Evolutionary conservation across 768 basidiomycete genomes (phyloP).

Genomic region (Boletus reticuloceps): DNA sequence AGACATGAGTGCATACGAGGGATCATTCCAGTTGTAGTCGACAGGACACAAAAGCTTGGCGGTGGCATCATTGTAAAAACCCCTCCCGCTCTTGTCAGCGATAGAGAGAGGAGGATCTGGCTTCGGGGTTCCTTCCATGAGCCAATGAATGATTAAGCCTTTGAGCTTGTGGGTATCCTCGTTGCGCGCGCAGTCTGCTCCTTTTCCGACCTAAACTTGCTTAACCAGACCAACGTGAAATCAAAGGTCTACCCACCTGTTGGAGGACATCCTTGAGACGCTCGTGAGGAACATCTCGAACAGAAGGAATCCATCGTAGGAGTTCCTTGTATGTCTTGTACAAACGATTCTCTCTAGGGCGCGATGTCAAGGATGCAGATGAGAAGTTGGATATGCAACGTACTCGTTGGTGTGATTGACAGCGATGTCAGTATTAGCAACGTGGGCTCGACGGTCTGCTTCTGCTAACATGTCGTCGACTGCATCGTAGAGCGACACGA

Average conservation of each 20-base stretch:
- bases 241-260: background rate
- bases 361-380: background rate
- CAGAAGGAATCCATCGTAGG: background rate
- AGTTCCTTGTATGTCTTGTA: background rate
- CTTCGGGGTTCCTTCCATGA: background rate
- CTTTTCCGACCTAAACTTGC: background rate
- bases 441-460: background rate
- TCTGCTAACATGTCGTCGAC: background rate
- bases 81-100: background rate
- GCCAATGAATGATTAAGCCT: background rate
- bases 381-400: too few species aligned
- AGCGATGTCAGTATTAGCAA: background rate
- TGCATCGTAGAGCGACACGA: background rate
- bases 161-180: constrained; percentile 2
- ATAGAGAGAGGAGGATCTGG: background rate
- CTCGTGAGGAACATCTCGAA: background rate
- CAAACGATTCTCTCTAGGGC: background rate
- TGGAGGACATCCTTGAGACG: background rate
- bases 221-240: background rate
- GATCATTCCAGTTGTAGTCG: background rate
- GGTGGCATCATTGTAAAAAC: too few species aligned
- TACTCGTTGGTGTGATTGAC: background rate
- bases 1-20: background rate
- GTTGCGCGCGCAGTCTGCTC: background rate
- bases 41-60: background rate